Evolutionary conservation across 371 early-diverging fungal species (phyloP), one percentile per base, ranked within the genome.

Genomic region (Syncephalis plumigaleata): DNA sequence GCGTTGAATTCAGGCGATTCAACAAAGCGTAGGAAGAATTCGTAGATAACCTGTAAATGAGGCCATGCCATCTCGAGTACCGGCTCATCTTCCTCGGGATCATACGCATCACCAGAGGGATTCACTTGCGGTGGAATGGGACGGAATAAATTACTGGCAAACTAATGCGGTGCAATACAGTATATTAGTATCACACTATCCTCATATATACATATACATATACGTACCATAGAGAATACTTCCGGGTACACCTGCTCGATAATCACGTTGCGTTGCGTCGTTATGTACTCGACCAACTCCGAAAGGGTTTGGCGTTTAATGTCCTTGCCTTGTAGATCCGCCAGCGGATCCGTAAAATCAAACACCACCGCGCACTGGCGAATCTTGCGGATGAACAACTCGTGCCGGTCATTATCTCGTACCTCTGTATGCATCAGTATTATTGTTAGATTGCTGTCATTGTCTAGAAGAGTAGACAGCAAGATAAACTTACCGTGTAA

Each of bases 1-100:
- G 86, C 79, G 68, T 90, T 92, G 66, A 97, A 97, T 55, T 93
- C 96, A 45, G 85, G 81, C 1, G 88, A 89, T 65, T 97, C 98
- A 25, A 95, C 80, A 60, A 94, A 95, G 44, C 95, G 75, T 46
- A 97, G 66, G 61, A 97, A 93, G 59, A 94, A 87, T 56, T 90
- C 92, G 63, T 97, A 97, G 7, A 97, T 94, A 39, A 93, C 72
- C 60, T 89, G 91, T 43, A 95, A 66, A 65, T 97, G 98, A 22
- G 96, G 95, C 98, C 98, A 97, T 15, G 91, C 90, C 11, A 79
- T 59, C 61, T 97, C 98, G 38, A 91, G 65, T 1, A 88, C 84
- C 2, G 94, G 94, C 59, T 97, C 98, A 58, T 97, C 98, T 57
- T 97, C 98, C 56, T 97, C 98, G 3, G 94, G 93, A 63, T 97